A percentile compares a stretch with the other conserved stretches of the same genome.
Conservation (phyloP, 2,329 filamentous ascomycete species). For the Fonsecaea nubica region DNA sequence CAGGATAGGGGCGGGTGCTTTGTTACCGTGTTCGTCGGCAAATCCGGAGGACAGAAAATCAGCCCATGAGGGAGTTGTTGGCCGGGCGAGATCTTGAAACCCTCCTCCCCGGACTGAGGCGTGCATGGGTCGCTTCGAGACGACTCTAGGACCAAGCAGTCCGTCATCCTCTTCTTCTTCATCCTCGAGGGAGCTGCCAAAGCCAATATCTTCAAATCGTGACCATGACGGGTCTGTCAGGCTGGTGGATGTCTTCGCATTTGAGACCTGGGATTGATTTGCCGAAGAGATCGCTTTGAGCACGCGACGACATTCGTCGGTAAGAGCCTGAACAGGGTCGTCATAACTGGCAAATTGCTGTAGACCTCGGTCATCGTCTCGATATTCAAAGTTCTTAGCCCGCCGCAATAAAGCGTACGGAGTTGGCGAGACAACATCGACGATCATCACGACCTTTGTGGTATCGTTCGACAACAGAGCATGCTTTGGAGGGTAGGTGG, state of each 20-base stretch:
- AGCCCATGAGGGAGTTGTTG: constrained; percentile 96
- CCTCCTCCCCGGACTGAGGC: constrained; percentile 40
- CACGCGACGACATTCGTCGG: constrained; percentile 91
- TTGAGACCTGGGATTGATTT: constrained; percentile 81
- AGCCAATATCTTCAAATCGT: constrained; percentile 93
- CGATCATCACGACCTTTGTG: constrained; percentile 93
- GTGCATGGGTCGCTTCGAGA: constrained; percentile 21
- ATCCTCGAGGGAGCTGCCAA: constrained; percentile 75
- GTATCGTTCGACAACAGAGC: constrained; percentile 78
- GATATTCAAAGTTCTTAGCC: constrained; percentile 93
- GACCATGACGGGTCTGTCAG: constrained; percentile 92
- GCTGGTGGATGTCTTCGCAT: constrained; percentile 72
- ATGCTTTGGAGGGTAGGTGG: constrained; percentile 86
- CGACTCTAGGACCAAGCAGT: constrained; percentile 42
- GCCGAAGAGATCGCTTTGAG: constrained; percentile 84
- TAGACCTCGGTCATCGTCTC: constrained; percentile 83
- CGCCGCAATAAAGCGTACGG: constrained; percentile 89
- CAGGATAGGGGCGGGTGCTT: constrained; percentile 69
- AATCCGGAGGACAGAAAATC: constrained; percentile 97
- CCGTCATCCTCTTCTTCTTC: constrained; percentile 72
- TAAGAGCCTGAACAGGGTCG: constrained; percentile 84
- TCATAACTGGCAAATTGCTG: constrained; percentile 87
- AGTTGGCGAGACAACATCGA: constrained; percentile 91
- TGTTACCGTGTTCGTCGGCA: constrained; percentile 73
- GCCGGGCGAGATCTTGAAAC: constrained; percentile 69